Conservation (phyloP, 495 filamentous ascomycete genomes). For the Lineolata rhizophorae region DNA sequence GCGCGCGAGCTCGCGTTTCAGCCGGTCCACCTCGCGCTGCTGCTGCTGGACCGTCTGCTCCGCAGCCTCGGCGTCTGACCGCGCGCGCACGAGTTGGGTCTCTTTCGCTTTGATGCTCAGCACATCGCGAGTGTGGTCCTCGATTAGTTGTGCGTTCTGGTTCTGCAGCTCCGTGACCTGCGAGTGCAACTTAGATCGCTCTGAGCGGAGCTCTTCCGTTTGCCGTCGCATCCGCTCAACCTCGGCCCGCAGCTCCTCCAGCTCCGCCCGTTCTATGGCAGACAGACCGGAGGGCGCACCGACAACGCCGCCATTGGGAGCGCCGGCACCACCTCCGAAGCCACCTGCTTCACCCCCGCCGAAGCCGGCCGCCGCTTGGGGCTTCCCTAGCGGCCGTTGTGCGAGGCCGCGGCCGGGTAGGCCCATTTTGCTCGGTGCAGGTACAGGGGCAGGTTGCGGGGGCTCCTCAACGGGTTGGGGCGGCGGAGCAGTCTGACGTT, state of each 20-base stretch:
- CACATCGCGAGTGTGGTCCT: constrained; percentile 90
- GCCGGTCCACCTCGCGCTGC: constrained; percentile 70
- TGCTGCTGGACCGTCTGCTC: constrained; percentile 66
- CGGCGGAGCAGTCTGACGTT: constrained; percentile 31
- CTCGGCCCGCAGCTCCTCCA: constrained; percentile 68
- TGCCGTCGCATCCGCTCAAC: constrained; percentile 53
- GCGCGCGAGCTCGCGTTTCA: constrained; percentile 55
- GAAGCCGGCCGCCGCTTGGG: constrained; percentile 18
- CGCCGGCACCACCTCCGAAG: no score
- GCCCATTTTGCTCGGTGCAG: constrained; percentile 42
- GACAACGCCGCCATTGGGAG: no score
- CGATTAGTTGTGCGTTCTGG: constrained; percentile 88
- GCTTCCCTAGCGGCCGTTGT: constrained; percentile 69
- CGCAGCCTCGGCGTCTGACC: constrained; percentile 71
- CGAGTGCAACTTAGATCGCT: constrained; percentile 48
- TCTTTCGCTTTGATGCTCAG: constrained; percentile 96
- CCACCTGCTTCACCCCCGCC: no score
- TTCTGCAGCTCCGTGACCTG: constrained; percentile 79
- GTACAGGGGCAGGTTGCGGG: constrained; percentile 20
- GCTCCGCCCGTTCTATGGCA: constrained; percentile 61
- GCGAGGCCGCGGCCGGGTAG: constrained; percentile 62
- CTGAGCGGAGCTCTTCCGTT: constrained; percentile 53
- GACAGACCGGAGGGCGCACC: constrained; percentile 38
- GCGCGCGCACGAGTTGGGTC: constrained; percentile 80
- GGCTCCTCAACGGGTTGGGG: constrained; percentile 30